phyloP scores from a whole-genome alignment of 176 grass and related monocot genomes.

The Poa annua region DNA sequence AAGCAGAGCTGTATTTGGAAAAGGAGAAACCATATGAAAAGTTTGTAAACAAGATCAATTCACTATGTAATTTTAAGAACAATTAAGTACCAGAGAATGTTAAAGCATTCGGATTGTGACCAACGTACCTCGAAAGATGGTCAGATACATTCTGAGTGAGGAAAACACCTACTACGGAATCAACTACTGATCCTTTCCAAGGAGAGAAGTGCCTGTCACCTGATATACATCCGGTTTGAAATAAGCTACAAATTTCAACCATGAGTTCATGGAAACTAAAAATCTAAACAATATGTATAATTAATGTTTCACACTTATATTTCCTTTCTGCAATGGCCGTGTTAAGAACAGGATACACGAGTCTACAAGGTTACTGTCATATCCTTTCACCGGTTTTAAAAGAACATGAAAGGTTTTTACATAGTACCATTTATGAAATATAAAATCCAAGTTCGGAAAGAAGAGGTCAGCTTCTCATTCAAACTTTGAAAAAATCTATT shows the following conservation, averaged over 20 bases:
- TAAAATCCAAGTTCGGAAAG: slow-evolving; percentile 15
- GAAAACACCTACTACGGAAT: slow-evolving; percentile 80
- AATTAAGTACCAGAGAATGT: not conserved
- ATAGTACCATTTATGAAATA: not conserved
- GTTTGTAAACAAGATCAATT: not conserved
- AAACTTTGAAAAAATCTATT: not conserved
- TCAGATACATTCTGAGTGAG: slow-evolving; percentile 89
- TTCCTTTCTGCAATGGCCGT: slow-evolving; percentile 29
- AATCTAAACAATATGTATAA: not conserved
- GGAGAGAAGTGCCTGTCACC: slow-evolving; percentile 76
- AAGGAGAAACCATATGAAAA: slow-evolving; percentile 35
- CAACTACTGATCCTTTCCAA: slow-evolving; percentile 88
- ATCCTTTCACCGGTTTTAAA: slow-evolving; percentile 10
- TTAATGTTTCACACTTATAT: not conserved
- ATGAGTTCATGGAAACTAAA: not conserved
- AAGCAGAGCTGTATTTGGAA: slow-evolving; percentile 73
- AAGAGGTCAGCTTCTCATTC: slow-evolving; percentile 15
- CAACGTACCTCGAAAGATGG: slow-evolving; percentile 58
- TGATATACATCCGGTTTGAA: slow-evolving; percentile 43
- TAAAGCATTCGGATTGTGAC: not conserved
- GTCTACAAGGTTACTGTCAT: not conserved
- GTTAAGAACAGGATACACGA: not conserved
- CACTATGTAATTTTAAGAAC: slow-evolving; percentile 21
- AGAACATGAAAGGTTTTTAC: not conserved
- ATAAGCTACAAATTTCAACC: slow-evolving; percentile 34